phyloP scores from a whole-genome alignment of 2,329 filamentous ascomycete genomes.

The Aspergillus awamori region DNA sequence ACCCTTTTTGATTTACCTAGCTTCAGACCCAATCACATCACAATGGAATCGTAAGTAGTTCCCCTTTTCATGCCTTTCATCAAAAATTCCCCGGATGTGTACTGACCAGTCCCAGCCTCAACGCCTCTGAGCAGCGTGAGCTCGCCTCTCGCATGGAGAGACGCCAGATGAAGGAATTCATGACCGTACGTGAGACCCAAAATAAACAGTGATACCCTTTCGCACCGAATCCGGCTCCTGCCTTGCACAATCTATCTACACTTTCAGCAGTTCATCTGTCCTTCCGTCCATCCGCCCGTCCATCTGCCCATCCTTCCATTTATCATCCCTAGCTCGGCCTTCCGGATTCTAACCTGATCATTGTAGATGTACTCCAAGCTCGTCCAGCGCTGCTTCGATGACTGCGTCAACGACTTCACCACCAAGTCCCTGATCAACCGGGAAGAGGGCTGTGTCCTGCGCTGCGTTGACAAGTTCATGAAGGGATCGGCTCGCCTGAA shows the following conservation, averaged over 20 bases:
- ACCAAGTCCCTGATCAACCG: conserved; percentile 88
- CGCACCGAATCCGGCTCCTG: neutral
- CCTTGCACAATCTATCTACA: neutral
- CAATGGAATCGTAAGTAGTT: conserved; percentile 41
- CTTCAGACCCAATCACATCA: conserved; percentile 25
- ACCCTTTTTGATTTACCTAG: conserved; percentile 7
- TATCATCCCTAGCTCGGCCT: neutral
- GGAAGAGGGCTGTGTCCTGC: conserved; percentile 89
- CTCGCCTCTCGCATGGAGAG: conserved; percentile 93
- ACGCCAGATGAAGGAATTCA: conserved; percentile 99
- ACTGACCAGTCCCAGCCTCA: conserved; percentile 59
- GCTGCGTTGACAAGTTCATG: conserved; percentile 95
- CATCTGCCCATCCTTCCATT: neutral
- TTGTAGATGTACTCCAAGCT: conserved; percentile 66
- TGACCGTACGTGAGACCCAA: conserved; percentile 69
- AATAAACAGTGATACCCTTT: neutral
- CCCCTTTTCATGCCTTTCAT: neutral
- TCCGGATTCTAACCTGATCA: conserved; percentile 4
- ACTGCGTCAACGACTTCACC: conserved; percentile 98
- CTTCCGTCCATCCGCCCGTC: neutral
- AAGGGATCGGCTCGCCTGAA: conserved; percentile 87
- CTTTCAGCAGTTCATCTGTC: neutral
- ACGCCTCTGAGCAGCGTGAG: conserved; percentile 81
- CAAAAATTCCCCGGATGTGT: neutral
- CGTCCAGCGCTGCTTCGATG: conserved; percentile 77